Evolutionary conservation across 2,329 filamentous ascomycete species (phyloP), one percentile per base, ranked within the genome.

Genomic region (Biscogniauxia marginata): DNA sequence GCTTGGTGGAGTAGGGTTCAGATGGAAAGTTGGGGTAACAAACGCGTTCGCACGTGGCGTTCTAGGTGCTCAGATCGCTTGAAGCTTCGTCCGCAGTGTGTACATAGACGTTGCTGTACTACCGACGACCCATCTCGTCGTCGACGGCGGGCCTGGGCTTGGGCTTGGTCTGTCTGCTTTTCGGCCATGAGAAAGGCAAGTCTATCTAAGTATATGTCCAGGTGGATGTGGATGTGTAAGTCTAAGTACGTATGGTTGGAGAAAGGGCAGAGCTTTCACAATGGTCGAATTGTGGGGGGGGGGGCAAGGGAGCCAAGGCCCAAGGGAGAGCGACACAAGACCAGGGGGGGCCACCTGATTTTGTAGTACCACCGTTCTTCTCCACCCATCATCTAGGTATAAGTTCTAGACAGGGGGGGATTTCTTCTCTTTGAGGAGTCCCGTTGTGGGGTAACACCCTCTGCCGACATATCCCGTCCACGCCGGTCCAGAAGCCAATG

Each of bases 11-110:
- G 57, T 43, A 57, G 46, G 52, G 16, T 39, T 19, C 49, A 50
- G 50, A 58, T 50, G 58, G 59, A 58, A 57, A 59, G 55, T 67
- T 69, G 66, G 67, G 66, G 65, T 67, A 68, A 68, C 76, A 70
- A 63, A 79, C 76, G 76, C 49, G 75, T 79, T 58, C 76, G 71
- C 48, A 78, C 70, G 66, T 79, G 76, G 55, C 76, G 73, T 58
- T 77, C 75, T 54, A 78, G 61, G 63, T 79, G 76, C 64, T 79
- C 76, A 44, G 75, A 76, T 20, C 76, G 71, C 64, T 78, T 77
- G 69, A 79, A 79, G 48, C 66, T 70, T 47, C 76, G 67, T 49
- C 71, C 73, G 57, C 76, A 79, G 61, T 77, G 75, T 50, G 73
- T 67, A 53, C 76, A 79, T 23, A 67, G 56, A 45, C 67, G 66